A percentile compares a stretch with the other conserved stretches of the same genome.
Conservation (phyloP, 169 alveolate genomes). For the Plasmodium gonderi region DNA sequence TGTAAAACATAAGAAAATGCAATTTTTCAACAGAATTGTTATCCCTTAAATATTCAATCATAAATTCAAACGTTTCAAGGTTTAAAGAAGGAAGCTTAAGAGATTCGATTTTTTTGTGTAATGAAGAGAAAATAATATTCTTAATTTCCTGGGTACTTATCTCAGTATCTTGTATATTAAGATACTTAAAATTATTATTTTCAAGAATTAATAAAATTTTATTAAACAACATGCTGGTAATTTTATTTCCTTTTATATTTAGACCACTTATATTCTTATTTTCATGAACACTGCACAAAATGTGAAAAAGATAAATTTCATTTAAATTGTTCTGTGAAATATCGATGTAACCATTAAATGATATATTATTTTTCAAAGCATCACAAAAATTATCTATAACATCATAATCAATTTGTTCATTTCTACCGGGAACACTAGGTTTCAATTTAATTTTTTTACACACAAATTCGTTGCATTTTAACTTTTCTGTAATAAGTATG, state of each 20-base stretch:
- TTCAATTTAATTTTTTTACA: constrained; percentile 13
- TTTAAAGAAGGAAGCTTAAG: constrained; percentile 30
- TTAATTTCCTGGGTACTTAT: constrained; percentile 42
- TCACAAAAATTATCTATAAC: constrained; percentile 57
- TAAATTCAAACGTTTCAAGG: constrained; percentile 3
- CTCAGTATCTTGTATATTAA: constrained; percentile 46
- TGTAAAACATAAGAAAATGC: constrained; percentile 3
- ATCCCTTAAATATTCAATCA: constrained; percentile 15
- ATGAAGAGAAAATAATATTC: constrained; percentile 34
- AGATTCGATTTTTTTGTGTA: constrained; percentile 6
- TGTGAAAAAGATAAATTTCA: constrained; percentile 28
- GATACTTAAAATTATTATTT: constrained; percentile 21
- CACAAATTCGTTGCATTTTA: background rate
- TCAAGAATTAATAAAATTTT: constrained; percentile 49
- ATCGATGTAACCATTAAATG: constrained; percentile 29
- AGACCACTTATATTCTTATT: constrained; percentile 33
- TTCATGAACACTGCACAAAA: constrained; percentile 33
- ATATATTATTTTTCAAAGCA: constrained; percentile 26
- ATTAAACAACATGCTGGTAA: constrained; percentile 45
- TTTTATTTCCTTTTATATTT: constrained; percentile 42
- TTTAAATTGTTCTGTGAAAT: constrained; percentile 48
- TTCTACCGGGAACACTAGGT: background rate
- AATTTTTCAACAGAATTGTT: constrained; percentile 13
- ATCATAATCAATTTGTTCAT: constrained; percentile 39
- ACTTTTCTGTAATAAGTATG: constrained; percentile 7